A percentile compares a stretch with the other conserved stretches of the same genome.
Conservation (phyloP, 257 asterid species). For the Solanum infundibuliforme region DNA sequence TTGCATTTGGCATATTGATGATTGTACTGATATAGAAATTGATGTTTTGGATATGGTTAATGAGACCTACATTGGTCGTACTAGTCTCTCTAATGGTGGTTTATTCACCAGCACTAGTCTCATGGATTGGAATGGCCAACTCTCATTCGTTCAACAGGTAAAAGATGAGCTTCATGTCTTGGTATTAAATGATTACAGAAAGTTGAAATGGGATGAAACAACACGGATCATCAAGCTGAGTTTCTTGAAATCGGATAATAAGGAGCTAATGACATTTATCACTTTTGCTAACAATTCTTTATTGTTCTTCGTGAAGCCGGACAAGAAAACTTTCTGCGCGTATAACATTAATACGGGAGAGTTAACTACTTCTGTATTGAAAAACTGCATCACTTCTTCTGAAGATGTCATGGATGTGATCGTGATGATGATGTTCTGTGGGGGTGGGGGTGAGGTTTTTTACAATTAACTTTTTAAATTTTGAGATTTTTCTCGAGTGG, state of each 20-base stretch:
- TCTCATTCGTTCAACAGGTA: neutral
- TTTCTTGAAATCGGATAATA: neutral
- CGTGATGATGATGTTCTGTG: neutral
- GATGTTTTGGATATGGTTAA: neutral
- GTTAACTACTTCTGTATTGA: neutral
- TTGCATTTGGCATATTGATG: neutral
- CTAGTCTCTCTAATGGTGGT: neutral
- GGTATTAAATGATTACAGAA: neutral
- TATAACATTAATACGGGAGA: neutral
- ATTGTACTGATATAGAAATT: neutral
- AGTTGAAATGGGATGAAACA: neutral
- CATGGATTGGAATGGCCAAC: neutral
- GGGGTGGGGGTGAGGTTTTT: neutral
- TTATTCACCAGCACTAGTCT: neutral
- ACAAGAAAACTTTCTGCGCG: neutral
- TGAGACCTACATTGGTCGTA: neutral
- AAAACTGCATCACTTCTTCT: neutral
- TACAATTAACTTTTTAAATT: no score
- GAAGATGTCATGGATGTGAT: neutral
- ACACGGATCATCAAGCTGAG: neutral
- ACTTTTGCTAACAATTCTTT: neutral
- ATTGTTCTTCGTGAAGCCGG: neutral
- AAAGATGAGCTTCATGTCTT: neutral
- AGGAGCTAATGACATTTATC: neutral
- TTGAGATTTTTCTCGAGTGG: neutral